Base-by-base conservation (phyloP, 129 eudicot genomes). In the Ambrosia artemisiifolia region DNA sequence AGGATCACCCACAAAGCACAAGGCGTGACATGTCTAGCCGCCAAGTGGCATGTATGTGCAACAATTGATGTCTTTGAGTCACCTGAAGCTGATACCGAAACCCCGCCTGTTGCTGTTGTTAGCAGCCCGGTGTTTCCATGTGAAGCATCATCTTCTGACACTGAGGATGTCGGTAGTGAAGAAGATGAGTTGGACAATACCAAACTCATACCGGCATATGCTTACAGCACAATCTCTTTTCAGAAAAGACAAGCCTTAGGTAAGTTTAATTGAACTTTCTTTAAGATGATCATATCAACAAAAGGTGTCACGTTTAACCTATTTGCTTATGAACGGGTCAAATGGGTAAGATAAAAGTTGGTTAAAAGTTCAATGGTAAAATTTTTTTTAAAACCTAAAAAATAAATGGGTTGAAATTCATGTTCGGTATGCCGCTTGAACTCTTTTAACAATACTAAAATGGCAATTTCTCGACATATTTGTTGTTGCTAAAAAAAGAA, bases 211-310 rank as follows among this genome's bases (percentile, higher is more conserved):
- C 98, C 91, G 0, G 82, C 96, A 2, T 89, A 87, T 78, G 85
- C 88, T 16, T 77, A 83, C 33, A 87, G 85, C 82, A 79, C 98
- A 57, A 83, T 92, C 73, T 87, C 95, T n/a, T 89, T 84, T 71
- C 98, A 92, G 71, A 92, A 92, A 76, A 77, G 97, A 76, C 94
- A 92, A 73, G 98, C 98, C n/a, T 75, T 92, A 46, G 98, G 98
- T 89, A 75, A 74, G 80, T 32, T 63, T 24, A 24, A 0, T 24
- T 24, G 28, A 24, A 24, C 28, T 24, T 12, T 30, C 30, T 51
- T 43, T 50, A 71, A 19, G 14, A 20, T 35, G 48, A 9, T 64
- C 11, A 57, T 32, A 76, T 13, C 13, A 18, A 32, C 20, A 7
- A 56, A 69, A 16, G 48, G 11, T 53, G 59, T 53, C 59, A 53